Evolutionary conservation across 208 protist genomes (phyloP).

Genomic region (Leishmania arabica): DNA sequence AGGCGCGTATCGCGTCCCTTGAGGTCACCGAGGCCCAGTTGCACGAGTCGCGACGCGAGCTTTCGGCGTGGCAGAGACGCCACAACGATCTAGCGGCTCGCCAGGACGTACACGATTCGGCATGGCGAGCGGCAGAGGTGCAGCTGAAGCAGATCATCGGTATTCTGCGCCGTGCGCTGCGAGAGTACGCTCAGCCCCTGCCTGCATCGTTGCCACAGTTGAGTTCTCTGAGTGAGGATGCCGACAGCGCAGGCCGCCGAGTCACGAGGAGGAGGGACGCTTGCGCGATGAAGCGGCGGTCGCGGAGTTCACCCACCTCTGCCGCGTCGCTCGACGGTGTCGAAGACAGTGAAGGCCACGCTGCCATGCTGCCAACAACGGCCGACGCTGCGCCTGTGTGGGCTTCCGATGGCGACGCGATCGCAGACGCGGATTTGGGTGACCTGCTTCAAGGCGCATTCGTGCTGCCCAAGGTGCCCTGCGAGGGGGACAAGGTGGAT

Average conservation of each 20-base stretch:
- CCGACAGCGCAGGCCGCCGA: background rate
- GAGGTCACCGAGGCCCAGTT: slow-evolving; percentile 17
- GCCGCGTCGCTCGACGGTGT: background rate
- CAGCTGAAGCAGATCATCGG: background rate
- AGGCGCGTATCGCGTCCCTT: slow-evolving; percentile 1
- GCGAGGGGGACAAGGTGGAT: background rate
- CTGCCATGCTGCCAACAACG: background rate
- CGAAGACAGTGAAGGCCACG: background rate
- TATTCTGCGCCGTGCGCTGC: slow-evolving; percentile 8
- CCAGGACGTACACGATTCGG: slow-evolving; percentile 1
- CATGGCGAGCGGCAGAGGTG: background rate
- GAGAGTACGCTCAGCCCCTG: slow-evolving; percentile 3
- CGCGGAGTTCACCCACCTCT: background rate
- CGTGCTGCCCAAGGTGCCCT: background rate
- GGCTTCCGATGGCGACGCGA: background rate
- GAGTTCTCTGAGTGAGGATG: background rate
- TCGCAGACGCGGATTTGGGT: background rate
- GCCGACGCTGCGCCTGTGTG: background rate
- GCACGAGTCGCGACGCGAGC: background rate
- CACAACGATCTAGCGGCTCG: slow-evolving; percentile 1
- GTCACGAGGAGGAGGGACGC: background rate
- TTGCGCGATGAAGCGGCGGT: background rate
- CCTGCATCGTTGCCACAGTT: background rate
- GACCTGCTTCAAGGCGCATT: background rate
- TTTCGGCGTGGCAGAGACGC: slow-evolving; percentile 14